Evolutionary conservation across 73 alveolate species (phyloP).

Genomic region (Blepharisma stoltei): DNA sequence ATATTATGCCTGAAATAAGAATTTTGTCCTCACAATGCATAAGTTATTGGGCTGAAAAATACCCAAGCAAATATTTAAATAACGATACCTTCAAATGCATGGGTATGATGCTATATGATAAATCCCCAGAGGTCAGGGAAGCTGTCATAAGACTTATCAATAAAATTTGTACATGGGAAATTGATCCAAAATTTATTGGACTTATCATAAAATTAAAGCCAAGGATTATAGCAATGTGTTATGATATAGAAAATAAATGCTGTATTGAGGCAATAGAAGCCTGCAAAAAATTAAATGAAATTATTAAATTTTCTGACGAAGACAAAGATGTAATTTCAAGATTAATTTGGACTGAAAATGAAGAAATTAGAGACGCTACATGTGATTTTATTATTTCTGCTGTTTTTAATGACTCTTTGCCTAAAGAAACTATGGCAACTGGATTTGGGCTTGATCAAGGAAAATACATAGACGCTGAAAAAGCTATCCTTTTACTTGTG

Average conservation of each 20-base stretch:
- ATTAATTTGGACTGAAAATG: slow-evolving; percentile 8
- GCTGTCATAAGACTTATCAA: too few species aligned
- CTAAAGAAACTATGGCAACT: background rate
- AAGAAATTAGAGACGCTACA: slow-evolving; percentile 22
- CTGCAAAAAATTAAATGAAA: background rate
- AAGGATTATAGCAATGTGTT: slow-evolving; percentile 20
- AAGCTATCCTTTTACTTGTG: background rate
- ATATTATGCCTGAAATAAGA: background rate
- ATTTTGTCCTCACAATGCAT: background rate
- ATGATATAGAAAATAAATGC: slow-evolving; percentile 25
- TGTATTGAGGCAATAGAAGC: background rate
- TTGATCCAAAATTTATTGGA: too few species aligned
- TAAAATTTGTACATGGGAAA: too few species aligned
- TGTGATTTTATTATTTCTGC: background rate
- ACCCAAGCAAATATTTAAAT: background rate
- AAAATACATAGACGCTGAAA: background rate
- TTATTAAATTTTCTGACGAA: background rate
- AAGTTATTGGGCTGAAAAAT: background rate
- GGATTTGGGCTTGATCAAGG: slow-evolving; percentile 20
- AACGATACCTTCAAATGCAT: background rate
- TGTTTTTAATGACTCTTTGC: background rate
- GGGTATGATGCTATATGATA: background rate
- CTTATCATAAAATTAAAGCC: background rate
- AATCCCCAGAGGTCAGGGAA: slow-evolving; percentile 5
- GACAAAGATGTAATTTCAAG: background rate